These are phyloP conservation scores for Raphanus hybrid DNA, from an alignment of 441 rosid genomes.

Conservation along the genomic window DNA sequence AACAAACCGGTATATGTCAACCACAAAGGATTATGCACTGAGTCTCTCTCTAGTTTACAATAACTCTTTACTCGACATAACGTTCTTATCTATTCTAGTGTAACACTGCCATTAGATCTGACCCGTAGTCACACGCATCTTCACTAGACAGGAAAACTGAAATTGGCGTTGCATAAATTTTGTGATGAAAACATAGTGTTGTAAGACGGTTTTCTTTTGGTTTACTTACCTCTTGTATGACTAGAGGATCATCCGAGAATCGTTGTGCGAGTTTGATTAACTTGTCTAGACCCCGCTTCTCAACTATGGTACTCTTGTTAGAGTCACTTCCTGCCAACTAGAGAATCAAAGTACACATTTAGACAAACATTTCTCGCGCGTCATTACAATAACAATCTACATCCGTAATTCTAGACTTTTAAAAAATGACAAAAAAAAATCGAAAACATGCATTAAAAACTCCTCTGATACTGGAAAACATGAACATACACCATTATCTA, in stretches of 20 bases:
- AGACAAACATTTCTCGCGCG: constrained; percentile 19
- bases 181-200: not conserved
- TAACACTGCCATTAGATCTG: not conserved
- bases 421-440: not conserved
- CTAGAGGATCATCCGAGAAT: constrained; percentile 79
- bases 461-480: not conserved
- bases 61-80: not conserved
- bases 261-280: constrained; percentile 71
- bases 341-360: constrained; percentile 30
- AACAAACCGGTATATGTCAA: constrained; percentile 29
- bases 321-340: constrained; percentile 98
- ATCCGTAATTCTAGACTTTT: not conserved
- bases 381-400: not conserved
- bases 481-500: constrained; percentile 5
- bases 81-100: constrained; percentile 4
- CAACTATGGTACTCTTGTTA: constrained; percentile 78
- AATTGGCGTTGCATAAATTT: not conserved
- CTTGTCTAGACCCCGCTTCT: constrained; percentile 75
- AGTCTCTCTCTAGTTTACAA: too few relatives aligned
- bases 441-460: not conserved
- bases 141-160: not conserved
- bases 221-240: constrained; percentile 80
- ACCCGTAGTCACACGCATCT: not conserved
- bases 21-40: constrained; percentile 8
- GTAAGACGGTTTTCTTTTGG: constrained; percentile 10